These are phyloP conservation scores for Nakazawaea pomicola DNA, from an alignment of 805 yeast genomes.

Conservation along the genomic window DNA sequence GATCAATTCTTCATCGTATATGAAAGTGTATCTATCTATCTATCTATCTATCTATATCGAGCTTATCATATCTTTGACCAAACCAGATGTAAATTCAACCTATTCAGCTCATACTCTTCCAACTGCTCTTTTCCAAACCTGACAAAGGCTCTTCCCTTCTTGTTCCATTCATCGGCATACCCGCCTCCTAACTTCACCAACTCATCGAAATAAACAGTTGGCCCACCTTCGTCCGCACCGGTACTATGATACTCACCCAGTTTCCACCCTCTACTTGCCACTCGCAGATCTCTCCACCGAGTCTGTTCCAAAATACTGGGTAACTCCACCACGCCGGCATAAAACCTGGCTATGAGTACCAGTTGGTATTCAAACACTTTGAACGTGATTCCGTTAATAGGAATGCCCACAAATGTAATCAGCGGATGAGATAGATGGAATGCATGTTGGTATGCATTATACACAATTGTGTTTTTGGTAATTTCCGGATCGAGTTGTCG, in stretches of 20 bases:
- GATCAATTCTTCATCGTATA: too few relatives aligned
- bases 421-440: conserved; percentile 28
- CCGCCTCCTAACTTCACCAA: conserved; percentile 26
- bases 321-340: conserved; percentile 25
- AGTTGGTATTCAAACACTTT: conserved; percentile 38
- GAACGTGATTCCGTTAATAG: conserved; percentile 34
- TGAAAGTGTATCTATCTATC: too few relatives aligned
- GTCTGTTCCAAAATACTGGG: conserved; percentile 27
- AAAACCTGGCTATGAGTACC: conserved; percentile 28
- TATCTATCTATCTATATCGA: too few relatives aligned
- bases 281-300: conserved; percentile 26
- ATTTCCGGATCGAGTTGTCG: conserved; percentile 19
- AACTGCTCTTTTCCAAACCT: conserved; percentile 2
- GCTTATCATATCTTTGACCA: conserved; percentile 1
- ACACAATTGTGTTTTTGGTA: conserved; percentile 23
- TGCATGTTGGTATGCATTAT: conserved; percentile 29
- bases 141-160: conserved; percentile 8
- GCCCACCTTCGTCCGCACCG: conserved; percentile 27
- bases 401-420: conserved; percentile 31
- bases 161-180: conserved; percentile 2
- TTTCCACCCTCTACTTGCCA: conserved; percentile 23
- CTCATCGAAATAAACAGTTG: conserved; percentile 22
- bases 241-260: conserved; percentile 28
- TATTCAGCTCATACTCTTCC: conserved; percentile 1
- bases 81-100: not conserved